A percentile compares a stretch with the other conserved stretches of the same genome.
Evolutionary conservation across 1,284 basidiomycete genomes (phyloP).

Genomic region (Fistulinella cinereoalba): DNA sequence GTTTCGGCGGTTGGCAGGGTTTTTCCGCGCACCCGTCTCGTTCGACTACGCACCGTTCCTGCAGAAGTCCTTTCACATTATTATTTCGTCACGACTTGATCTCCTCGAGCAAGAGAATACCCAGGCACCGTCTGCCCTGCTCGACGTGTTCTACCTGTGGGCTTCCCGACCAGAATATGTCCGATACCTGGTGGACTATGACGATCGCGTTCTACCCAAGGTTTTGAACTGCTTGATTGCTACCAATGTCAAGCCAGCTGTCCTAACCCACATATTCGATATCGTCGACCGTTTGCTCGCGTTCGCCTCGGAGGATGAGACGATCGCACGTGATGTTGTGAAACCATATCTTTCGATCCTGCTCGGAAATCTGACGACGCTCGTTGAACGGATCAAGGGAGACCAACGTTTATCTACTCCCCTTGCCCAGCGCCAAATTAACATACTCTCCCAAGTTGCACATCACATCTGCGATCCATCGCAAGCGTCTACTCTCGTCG

Average conservation of each 20-base stretch:
- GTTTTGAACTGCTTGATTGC: slow-evolving; percentile 82
- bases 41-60: slow-evolving; percentile 83
- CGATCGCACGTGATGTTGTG: slow-evolving; percentile 58
- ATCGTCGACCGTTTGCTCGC: slow-evolving; percentile 76
- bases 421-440: slow-evolving; percentile 80
- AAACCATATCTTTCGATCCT: slow-evolving; percentile 77
- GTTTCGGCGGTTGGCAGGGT: slow-evolving; percentile 84
- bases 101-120: slow-evolving; percentile 83
- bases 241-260: slow-evolving; percentile 83
- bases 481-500: slow-evolving; percentile 76
- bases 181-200: slow-evolving; percentile 66
- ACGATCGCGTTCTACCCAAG: slow-evolving; percentile 69
- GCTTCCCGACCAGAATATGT: slow-evolving; percentile 59
- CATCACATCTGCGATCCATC: slow-evolving; percentile 67
- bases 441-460: slow-evolving; percentile 78
- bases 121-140: slow-evolving; percentile 86
- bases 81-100: slow-evolving; percentile 83
- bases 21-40: slow-evolving; percentile 69
- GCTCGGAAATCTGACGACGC: slow-evolving; percentile 68
- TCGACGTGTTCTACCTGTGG: slow-evolving; percentile 88
- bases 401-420: slow-evolving; percentile 62
- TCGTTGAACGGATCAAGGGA: slow-evolving; percentile 66
- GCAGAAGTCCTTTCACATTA: slow-evolving; percentile 59
- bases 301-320: slow-evolving; percentile 50
- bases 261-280: slow-evolving; percentile 82